Evolutionary conservation across 345 rosid species (phyloP), one percentile per base, ranked within the genome.

Genomic region (Lumnitzera racemosa): DNA sequence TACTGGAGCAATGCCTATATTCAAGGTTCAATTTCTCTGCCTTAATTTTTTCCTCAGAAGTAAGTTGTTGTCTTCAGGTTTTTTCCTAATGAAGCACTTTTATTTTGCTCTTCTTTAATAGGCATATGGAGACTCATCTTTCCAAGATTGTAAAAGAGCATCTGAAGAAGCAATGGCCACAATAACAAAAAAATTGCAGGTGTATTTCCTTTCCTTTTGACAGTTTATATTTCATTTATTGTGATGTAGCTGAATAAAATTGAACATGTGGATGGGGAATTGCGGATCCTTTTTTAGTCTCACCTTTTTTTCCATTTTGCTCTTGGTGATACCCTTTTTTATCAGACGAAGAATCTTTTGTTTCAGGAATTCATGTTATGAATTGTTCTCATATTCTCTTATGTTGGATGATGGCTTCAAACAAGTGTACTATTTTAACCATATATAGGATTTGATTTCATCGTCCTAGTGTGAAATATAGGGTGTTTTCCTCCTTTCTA

Each of bases 101-200:
- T 48, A 16, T 17, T 60, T 54, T 59, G 46, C 16, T 61, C 73
- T 69, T 36, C 55, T 68, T 68, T 70, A 24, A 58, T 68, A 95
- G 99, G 92, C 74, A 72, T 90, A 95, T 61, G 99, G 99, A 50
- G 96, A 90, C 74, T 83, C 99, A 54, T 90, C 99, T 47, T 95
- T 95, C 83, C 81, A 79, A 74, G 99, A 95, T 53, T 95, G 99
- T 75, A 88, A 90, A 69, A 84, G 82, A 78, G 96, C 95, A 70
- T 95, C 99, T 6, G 97, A 88, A 80, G 97, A 86, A 79, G 96
- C 94, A 58, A 70, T 95, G 72, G 77, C 81, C 46, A 76, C 67
- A 62, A 80, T 95, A 66, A 74, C 72, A 43, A 86, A 81, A 74
- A 86, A 80, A 58, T 81, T 95, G 79, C 89, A 90, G 99, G 99